phyloP scores from a whole-genome alignment of 2,329 filamentous ascomycete species.

The Xylariaceae sp. region DNA sequence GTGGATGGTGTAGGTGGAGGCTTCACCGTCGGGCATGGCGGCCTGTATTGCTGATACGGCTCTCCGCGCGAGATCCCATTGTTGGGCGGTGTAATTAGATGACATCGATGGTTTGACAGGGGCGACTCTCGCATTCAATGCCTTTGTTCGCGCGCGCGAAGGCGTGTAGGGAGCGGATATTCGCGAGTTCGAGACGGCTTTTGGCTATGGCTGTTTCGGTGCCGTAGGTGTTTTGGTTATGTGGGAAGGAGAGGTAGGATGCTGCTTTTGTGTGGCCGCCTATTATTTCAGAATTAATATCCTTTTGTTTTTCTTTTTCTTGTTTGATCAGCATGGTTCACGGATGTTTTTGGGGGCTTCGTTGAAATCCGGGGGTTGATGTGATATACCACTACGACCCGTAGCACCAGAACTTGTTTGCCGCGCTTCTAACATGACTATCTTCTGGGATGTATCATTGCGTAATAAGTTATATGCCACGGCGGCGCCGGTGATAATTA shows the following conservation, averaged over 20 bases:
- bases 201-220: slow-evolving; percentile 45
- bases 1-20: slow-evolving; percentile 41
- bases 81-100: slow-evolving; percentile 43
- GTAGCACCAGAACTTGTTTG: slow-evolving; percentile 63
- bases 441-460: slow-evolving; percentile 33
- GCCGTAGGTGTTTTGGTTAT: slow-evolving; percentile 42
- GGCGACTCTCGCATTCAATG: slow-evolving; percentile 45
- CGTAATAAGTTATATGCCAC: slow-evolving; percentile 49
- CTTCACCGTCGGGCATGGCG: slow-evolving; percentile 39
- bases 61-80: slow-evolving; percentile 35
- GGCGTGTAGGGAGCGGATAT: slow-evolving; percentile 49
- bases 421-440: slow-evolving; percentile 60
- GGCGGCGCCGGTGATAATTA: slow-evolving; percentile 52
- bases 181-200: slow-evolving; percentile 46
- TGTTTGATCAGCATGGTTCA: background rate
- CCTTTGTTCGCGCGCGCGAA: slow-evolving; percentile 42
- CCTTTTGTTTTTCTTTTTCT: background rate
- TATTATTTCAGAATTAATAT: slow-evolving; percentile 8
- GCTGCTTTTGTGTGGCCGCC: slow-evolving; percentile 41
- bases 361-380: background rate
- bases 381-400: slow-evolving; percentile 45
- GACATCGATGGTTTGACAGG: slow-evolving; percentile 52
- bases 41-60: slow-evolving; percentile 42
- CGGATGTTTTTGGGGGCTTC: background rate
- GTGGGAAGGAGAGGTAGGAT: slow-evolving; percentile 44